A percentile compares a stretch with the other conserved stretches of the same genome.
These are phyloP conservation scores for Sclerotinia subarctica DNA, from an alignment of 2,329 filamentous ascomycete species.

Conservation along the genomic window DNA sequence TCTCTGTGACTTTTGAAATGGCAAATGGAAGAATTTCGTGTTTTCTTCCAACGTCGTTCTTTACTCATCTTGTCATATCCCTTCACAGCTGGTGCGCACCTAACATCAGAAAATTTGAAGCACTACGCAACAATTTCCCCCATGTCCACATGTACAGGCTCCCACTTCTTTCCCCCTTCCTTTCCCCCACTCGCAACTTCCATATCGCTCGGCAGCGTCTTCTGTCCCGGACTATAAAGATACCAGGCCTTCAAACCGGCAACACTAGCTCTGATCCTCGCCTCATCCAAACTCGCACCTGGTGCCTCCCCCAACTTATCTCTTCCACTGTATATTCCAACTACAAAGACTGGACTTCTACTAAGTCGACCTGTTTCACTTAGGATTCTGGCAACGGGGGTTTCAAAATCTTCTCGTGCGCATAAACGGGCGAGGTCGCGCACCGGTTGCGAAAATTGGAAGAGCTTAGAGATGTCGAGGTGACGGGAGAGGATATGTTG, in stretches of 20 bases:
- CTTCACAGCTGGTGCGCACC: not conserved
- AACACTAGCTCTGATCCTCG: conserved; percentile 75
- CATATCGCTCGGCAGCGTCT: conserved; percentile 42
- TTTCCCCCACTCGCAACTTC: conserved; percentile 44
- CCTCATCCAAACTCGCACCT: conserved; percentile 73
- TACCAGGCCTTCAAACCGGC: conserved; percentile 93
- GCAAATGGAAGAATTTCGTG: not conserved
- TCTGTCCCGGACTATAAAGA: conserved; percentile 70
- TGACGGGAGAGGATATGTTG: conserved; percentile 79
- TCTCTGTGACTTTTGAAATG: not conserved
- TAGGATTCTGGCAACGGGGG: conserved; percentile 80
- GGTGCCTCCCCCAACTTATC: conserved; percentile 93
- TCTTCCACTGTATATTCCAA: conserved; percentile 86
- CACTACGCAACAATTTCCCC: conserved; percentile 49
- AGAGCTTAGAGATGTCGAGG: conserved; percentile 72
- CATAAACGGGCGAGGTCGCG: conserved; percentile 82
- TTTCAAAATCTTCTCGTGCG: conserved; percentile 82
- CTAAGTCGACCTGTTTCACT: conserved; percentile 86
- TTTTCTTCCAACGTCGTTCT: conserved; percentile 18
- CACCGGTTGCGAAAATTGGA: conserved; percentile 80
- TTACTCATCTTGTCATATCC: not conserved
- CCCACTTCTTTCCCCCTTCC: conserved; percentile 43
- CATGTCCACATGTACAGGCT: conserved; percentile 54
- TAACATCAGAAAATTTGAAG: not conserved
- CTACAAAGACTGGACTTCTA: conserved; percentile 84